Evolutionary conservation across 108 stramenopile species (phyloP), one percentile per base, ranked within the genome.

Genomic region (Fistulifera pelliculosa): DNA sequence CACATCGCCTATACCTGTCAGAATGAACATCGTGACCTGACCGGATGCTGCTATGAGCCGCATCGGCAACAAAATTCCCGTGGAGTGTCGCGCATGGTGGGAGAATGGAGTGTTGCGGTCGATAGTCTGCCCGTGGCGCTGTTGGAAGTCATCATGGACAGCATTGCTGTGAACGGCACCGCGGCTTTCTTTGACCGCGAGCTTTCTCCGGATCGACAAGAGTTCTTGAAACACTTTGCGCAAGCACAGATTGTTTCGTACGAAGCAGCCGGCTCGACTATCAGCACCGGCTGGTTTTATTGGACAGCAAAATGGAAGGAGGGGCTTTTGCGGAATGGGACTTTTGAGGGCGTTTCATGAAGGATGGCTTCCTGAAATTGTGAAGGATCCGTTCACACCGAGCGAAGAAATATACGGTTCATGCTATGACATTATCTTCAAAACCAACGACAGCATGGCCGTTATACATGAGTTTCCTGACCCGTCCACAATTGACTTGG

Each of bases 271-370:
- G 35, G 45, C 18, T 42, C 23, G 3, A 74, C 71, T 14, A 54
- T 54, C 2, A 65, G 65, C 6, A 59, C 62, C 42, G 85, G 76
- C 11, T 87, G 85, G 85, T 87, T 87, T 54, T 87, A 57, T 49
- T 82, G 74, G 76, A 83, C 69, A 16, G 60, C 73, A 78, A 83
- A 57, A 77, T 61, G 56, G 81, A 83, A 65, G 71, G 68, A 7
- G 75, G 62, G 0, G 77, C 62, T 17, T 81, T 79, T 64, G 76
- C 74, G 2, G 85, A 87, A 71, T 87, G 80, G 80, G 75, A 87
- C 57, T 87, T 65, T 61, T 77, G 43, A 66, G 74, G 15, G 85
- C 80, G 1, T 18, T 81, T 26, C 38, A 43, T 31, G 80, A 87
- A 60, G 85, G 85, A 38, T 87, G 85, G 85, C 65, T 87, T 25